Conservation (phyloP, 192 early-diverging fungal species). For the Rhizoclosmatium sp. region DNA sequence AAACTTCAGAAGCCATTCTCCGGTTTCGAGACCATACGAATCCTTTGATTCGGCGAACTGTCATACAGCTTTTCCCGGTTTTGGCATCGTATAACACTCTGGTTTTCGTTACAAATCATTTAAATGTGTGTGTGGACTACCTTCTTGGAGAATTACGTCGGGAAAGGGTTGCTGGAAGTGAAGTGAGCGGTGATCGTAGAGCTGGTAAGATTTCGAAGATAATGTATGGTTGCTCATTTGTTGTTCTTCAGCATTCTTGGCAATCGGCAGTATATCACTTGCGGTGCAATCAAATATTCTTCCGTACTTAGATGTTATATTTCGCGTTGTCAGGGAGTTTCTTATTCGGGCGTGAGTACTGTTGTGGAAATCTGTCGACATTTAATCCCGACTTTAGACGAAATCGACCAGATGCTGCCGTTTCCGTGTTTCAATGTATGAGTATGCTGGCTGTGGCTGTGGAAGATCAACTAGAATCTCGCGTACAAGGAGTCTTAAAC, state of each 20-base stretch:
- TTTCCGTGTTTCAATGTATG: conserved; percentile 80
- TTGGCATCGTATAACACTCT: conserved; percentile 81
- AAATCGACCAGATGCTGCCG: conserved; percentile 30
- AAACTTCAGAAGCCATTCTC: conserved; percentile 79
- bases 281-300: conserved; percentile 79
- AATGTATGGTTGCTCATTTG: neutral
- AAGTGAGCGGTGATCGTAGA: conserved; percentile 55
- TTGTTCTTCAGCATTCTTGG: conserved; percentile 69
- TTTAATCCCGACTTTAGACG: conserved; percentile 22
- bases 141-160: conserved; percentile 77
- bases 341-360: conserved; percentile 72
- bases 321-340: conserved; percentile 78
- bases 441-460: conserved; percentile 88
- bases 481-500: conserved; percentile 84
- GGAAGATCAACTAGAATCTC: conserved; percentile 57
- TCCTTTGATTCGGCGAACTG: conserved; percentile 78
- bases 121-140: conserved; percentile 77
- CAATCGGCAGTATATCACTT: conserved; percentile 86
- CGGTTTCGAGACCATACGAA: conserved; percentile 81
- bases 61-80: conserved; percentile 84
- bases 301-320: conserved; percentile 80
- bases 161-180: conserved; percentile 46
- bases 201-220: conserved; percentile 38
- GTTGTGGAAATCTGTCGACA: neutral
- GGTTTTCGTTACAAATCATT: conserved; percentile 71